Evolutionary conservation across 208 protist species (phyloP).

Genomic region (Cochliopodium minus): DNA sequence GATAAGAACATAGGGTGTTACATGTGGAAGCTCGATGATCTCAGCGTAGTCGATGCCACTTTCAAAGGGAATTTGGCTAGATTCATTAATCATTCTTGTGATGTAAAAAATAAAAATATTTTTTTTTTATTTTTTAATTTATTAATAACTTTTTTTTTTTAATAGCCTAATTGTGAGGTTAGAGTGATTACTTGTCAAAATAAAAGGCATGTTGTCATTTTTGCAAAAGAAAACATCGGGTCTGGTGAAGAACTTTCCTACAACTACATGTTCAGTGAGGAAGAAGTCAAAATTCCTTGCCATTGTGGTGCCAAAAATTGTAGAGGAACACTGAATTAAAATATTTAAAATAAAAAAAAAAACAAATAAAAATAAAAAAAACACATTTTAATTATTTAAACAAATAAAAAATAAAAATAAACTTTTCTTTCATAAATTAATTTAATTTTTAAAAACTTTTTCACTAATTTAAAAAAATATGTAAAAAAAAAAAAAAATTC

Average conservation of each 20-base stretch:
- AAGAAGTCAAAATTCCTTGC: conserved; percentile 46
- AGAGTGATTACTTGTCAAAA: conserved; percentile 30
- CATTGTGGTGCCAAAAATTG: conserved; percentile 36
- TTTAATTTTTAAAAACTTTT: too few species aligned
- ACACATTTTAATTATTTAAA: too few species aligned
- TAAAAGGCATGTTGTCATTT: conserved; percentile 47
- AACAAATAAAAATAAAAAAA: too few species aligned
- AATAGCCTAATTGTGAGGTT: conserved; percentile 53
- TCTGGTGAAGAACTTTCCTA: conserved; percentile 48
- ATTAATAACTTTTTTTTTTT: too few species aligned
- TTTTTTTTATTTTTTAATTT: too few species aligned
- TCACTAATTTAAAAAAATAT: too few species aligned
- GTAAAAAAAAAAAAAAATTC: too few species aligned
- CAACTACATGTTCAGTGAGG: conserved; percentile 50
- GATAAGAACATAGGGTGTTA: conserved; percentile 39
- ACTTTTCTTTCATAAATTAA: too few species aligned
- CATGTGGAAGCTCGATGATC: conserved; percentile 44
- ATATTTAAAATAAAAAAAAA: not conserved
- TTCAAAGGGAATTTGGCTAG: conserved; percentile 46
- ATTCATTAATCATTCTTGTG: conserved; percentile 66
- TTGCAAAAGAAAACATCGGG: conserved; percentile 33
- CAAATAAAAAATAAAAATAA: too few species aligned
- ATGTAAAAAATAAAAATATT: too few species aligned
- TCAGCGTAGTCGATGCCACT: conserved; percentile 53
- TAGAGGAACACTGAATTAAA: conserved; percentile 32